phyloP scores from a whole-genome alignment of 208 protist genomes.

The Crithidia bombi region DNA sequence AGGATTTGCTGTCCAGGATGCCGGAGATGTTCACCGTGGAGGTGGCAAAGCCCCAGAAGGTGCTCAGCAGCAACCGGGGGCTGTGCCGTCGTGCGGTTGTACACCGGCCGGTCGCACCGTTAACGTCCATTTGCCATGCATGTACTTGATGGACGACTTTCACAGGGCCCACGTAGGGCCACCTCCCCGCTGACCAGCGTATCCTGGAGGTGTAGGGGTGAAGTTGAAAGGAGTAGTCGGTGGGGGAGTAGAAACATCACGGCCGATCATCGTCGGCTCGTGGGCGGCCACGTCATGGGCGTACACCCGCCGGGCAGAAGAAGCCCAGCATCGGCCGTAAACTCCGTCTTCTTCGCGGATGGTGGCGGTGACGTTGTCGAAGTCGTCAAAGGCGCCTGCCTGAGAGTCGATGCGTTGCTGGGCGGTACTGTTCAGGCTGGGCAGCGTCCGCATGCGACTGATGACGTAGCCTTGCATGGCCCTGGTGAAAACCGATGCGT shows the following conservation, averaged over 20 bases:
- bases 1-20: slow-evolving; percentile 30
- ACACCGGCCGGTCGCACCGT: slow-evolving; percentile 52
- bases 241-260: slow-evolving; percentile 31
- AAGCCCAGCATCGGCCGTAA: slow-evolving; percentile 10
- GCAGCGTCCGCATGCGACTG: slow-evolving; percentile 38
- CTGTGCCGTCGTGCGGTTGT: slow-evolving; percentile 30
- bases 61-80: slow-evolving; percentile 4
- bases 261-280: slow-evolving; percentile 2
- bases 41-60: slow-evolving; percentile 79
- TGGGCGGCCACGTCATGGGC: slow-evolving; percentile 37
- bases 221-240: slow-evolving; percentile 6
- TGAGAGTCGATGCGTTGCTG: slow-evolving; percentile 29
- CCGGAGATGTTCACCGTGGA: slow-evolving; percentile 46
- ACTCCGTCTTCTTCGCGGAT: slow-evolving; percentile 1
- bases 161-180: slow-evolving; percentile 40
- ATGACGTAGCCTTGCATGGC: slow-evolving; percentile 59
- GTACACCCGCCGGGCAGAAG: slow-evolving; percentile 62
- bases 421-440: slow-evolving; percentile 28
- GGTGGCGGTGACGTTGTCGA: slow-evolving; percentile 23
- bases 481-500: slow-evolving; percentile 33
- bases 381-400: slow-evolving; percentile 36
- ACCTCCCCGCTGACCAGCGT: slow-evolving; percentile 30
- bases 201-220: slow-evolving; percentile 23
- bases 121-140: slow-evolving; percentile 41
- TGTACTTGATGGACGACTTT: slow-evolving; percentile 6